Evolutionary conservation across 2,329 filamentous ascomycete species (phyloP).

Genomic region (Cyanodermella asteris): DNA sequence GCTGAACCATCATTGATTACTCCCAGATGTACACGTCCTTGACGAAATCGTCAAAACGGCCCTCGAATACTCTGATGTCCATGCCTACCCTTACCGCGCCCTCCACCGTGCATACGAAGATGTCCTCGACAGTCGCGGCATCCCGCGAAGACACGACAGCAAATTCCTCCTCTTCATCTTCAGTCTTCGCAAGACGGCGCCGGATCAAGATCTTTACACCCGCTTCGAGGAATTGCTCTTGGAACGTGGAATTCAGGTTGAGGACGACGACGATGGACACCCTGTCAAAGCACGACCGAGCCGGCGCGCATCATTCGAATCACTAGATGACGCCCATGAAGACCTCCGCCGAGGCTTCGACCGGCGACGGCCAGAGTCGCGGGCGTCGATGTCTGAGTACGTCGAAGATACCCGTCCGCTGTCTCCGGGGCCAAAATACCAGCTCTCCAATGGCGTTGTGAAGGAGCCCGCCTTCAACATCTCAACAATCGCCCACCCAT

Average conservation of each 20-base stretch:
- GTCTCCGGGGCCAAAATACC: too few species aligned
- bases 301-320: slow-evolving; percentile 33
- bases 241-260: slow-evolving; percentile 49
- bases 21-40: slow-evolving; percentile 61
- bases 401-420: too few species aligned
- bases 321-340: slow-evolving; percentile 26
- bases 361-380: slow-evolving; percentile 14
- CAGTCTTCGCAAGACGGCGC: slow-evolving; percentile 39
- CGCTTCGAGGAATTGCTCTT: slow-evolving; percentile 48
- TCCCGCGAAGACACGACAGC: slow-evolving; percentile 51
- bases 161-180: slow-evolving; percentile 61
- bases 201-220: slow-evolving; percentile 37
- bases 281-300: too few species aligned
- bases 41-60: slow-evolving; percentile 56
- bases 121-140: slow-evolving; percentile 46
- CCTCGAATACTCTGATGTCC: slow-evolving; percentile 40
- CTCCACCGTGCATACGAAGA: slow-evolving; percentile 65
- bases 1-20: too few species aligned
- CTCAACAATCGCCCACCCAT: too few species aligned
- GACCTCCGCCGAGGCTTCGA: slow-evolving; percentile 28
- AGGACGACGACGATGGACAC: slow-evolving; percentile 31
- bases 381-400: slow-evolving; percentile 23
- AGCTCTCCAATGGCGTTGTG: too few species aligned
- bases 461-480: too few species aligned
- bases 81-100: slow-evolving; percentile 49